These are phyloP conservation scores for Verticillium albo-atrum DNA, from an alignment of 2,329 filamentous ascomycete genomes.

Conservation along the genomic window DNA sequence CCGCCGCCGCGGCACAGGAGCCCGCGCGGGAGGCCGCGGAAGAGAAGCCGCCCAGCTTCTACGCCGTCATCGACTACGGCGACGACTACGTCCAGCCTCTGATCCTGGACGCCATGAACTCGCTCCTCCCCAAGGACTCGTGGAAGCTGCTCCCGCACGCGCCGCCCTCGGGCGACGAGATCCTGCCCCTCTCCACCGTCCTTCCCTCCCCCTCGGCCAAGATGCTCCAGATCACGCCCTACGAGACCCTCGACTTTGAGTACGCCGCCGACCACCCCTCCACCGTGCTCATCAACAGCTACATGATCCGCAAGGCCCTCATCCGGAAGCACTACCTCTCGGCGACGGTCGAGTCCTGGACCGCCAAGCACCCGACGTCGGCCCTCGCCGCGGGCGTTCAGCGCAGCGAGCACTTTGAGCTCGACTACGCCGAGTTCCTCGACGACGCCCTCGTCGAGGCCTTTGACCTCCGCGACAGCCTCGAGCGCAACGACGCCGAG, in stretches of 20 bases:
- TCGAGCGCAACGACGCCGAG: conserved; percentile 55
- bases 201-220: conserved; percentile 31
- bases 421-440: conserved; percentile 95
- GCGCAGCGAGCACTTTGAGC: conserved; percentile 79
- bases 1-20: background rate
- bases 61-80: conserved; percentile 78
- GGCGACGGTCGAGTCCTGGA: conserved; percentile 78
- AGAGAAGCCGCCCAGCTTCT: conserved; percentile 38
- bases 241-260: conserved; percentile 85
- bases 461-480: conserved; percentile 77
- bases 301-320: conserved; percentile 91
- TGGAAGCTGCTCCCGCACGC: conserved; percentile 50
- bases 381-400: conserved; percentile 68
- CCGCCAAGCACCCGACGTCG: conserved; percentile 74
- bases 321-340: conserved; percentile 95
- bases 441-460: conserved; percentile 90
- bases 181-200: conserved; percentile 27
- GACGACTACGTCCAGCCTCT: conserved; percentile 87
- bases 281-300: conserved; percentile 75
- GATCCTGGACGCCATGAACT: conserved; percentile 66
- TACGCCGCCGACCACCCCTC: conserved; percentile 58
- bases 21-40: conserved; percentile 7
- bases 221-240: conserved; percentile 76
- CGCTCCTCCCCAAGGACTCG: conserved; percentile 50
- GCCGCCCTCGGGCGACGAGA: conserved; percentile 18